Base-by-base conservation (phyloP, 495 filamentous ascomycete genomes). In the Daldinia caldariorum region DNA sequence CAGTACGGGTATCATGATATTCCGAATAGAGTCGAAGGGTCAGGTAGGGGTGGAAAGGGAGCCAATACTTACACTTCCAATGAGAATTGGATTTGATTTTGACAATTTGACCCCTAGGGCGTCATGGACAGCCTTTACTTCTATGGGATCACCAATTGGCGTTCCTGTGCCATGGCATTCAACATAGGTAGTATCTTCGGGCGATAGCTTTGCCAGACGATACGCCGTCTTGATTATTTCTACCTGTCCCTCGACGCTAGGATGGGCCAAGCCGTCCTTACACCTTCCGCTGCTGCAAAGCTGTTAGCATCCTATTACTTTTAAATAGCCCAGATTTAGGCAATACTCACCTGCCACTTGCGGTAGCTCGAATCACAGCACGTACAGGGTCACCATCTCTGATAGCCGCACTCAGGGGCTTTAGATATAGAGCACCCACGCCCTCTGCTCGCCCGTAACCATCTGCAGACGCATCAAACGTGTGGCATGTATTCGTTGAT, bases 371-470 rank as follows among this genome's bases (percentile, higher is more conserved):
- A 63, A 93, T 87, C 1, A 92, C 76, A 14, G 82, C 85, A 13
- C 89, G 82, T 32, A 92, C 88, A 0, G 84, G 84, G 64, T 87
- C 80, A 3, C 82, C 80, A 63, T 86, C 84, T 3, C 76, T 68
- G 4, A 87, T 43, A 6, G 39, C 58, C 0, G 86, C 90, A 41
- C 86, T 82, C 47, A 34, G 82, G 70, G 91, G 80, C 14, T 76
- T 75, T 72, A 93, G 60, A 8, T 85, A 78, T 0, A 92, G 35
- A 0, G 83, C 83, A 4, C 78, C 83, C 0, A 78, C 86, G 1
- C 89, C 82, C 22, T 86, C 87, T 13, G 88, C 83, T 31, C 91
- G 85, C 0, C 47, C 91, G 72, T 90, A 93, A 0, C 91, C 91
- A 72, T 90, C 81, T 0, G 89, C 91, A 0, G 69, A 61, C 0